Evolutionary conservation across 2,329 filamentous ascomycete species (phyloP).

Genomic region (Colletotrichum gloeosporioides): DNA sequence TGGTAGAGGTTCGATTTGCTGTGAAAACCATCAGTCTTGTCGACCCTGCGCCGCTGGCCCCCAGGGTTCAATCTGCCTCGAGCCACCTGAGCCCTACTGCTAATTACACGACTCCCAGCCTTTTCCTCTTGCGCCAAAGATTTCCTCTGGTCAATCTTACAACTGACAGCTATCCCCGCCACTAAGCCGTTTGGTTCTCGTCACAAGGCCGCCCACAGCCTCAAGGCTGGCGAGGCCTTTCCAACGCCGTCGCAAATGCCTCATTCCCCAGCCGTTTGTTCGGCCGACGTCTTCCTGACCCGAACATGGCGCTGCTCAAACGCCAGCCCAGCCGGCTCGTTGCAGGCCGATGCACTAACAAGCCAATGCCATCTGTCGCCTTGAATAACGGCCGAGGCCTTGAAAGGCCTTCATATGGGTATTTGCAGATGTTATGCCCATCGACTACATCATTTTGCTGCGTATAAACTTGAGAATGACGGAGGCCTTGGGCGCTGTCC

Average conservation of each 20-base stretch:
- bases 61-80: background rate
- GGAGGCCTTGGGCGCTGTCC: background rate
- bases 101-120: conserved; percentile 5
- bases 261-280: background rate
- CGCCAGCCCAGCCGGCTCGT: background rate
- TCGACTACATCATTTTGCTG: background rate
- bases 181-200: background rate
- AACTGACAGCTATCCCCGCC: background rate
- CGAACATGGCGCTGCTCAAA: background rate
- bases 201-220: background rate
- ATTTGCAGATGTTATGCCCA: background rate
- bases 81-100: conserved; percentile 10
- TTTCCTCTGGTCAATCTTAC: background rate
- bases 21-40: background rate
- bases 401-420: background rate
- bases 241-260: background rate
- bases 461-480: background rate
- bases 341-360: background rate
- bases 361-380: background rate
- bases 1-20: background rate
- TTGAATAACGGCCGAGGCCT: background rate
- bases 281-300: background rate
- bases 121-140: background rate
- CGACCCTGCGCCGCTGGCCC: background rate
- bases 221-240: background rate